Evolutionary conservation across 495 filamentous ascomycete genomes (phyloP), one percentile per base, ranked within the genome.

Genomic region (Penicillium cinerascens): DNA sequence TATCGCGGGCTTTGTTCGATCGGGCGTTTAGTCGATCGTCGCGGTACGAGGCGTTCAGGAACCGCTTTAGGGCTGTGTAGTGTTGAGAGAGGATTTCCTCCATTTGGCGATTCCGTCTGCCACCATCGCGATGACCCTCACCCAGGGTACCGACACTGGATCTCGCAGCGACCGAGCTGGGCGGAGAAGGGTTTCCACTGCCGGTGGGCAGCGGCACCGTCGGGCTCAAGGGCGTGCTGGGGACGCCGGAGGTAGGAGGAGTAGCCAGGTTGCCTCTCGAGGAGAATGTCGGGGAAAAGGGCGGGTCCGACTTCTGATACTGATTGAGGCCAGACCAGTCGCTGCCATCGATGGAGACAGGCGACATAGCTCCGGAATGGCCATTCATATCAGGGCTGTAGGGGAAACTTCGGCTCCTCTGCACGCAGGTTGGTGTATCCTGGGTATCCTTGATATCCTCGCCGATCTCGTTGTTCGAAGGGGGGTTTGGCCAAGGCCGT

Each of bases 1-100:
- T 98, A 70, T 97, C 93, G 44, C 90, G 82, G 37, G 93, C 93
- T 66, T 87, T 87, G 69, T 92, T 95, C 22, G 89, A 85, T 57
- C 85, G 82, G 35, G 82, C 81, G 54, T 84, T 86, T 21, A 80
- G 78, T 53, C 86, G 83, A 58, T 92, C 88, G 65, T 93, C 87
- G 54, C 81, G 81, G 36, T 88, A 77, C 2, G 84, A 81, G 16
- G 81, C 78, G 22, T 69, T 65, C 22, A 98, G 77, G 59, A 89
- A 96, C 63, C 82, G 79, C 67, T 84, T 88, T 49, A 98, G 76
- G 1, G 88, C 81, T 20, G 82, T 64, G 70, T 96, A 95, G 70
- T 97, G 93, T 61, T 91, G 85, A 11, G 81, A 79, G 23, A 98
- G 70, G 25, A 80, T 72, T 41, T 88, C 87, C 62, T 90, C 87